Conservation (phyloP, 1,284 basidiomycete genomes). For the Clitocybe nebularis region DNA sequence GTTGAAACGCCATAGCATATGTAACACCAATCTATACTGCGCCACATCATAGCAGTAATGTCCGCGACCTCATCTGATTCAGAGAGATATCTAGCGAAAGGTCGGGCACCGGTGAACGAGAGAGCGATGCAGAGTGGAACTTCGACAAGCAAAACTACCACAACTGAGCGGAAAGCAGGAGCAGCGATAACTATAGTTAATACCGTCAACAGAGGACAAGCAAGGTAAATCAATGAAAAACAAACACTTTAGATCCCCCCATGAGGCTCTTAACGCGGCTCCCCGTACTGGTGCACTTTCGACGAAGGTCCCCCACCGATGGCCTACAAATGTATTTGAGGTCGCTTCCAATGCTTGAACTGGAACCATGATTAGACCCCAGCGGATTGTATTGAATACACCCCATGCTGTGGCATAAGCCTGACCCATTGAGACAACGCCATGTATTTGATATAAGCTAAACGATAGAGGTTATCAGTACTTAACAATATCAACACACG, state of each 20-base stretch:
- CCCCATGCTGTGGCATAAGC: conserved; percentile 23
- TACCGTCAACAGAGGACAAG: not conserved
- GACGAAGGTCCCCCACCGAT: conserved; percentile 20
- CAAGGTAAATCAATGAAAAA: not conserved
- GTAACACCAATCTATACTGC: conserved; percentile 22
- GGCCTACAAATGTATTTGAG: conserved; percentile 20
- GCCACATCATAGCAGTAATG: conserved; percentile 21
- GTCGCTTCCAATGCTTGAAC: conserved; percentile 19
- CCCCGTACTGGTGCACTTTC: no score
- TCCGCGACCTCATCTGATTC: conserved; percentile 19
- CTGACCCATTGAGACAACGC: conserved; percentile 19
- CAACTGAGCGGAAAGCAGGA: conserved; percentile 16
- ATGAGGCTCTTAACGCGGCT: no score
- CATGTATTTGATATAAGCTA: conserved; percentile 20
- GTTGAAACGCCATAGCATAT: conserved; percentile 20
- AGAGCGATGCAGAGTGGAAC: conserved; percentile 16
- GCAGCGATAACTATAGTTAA: conserved; percentile 6
- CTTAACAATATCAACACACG: not conserved
- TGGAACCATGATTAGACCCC: conserved; percentile 23
- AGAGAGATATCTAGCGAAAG: conserved; percentile 21
- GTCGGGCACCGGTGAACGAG: conserved; percentile 13
- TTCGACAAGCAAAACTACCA: conserved; percentile 18
- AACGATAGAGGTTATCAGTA: not conserved
- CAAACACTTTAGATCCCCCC: no score
- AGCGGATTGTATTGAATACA: conserved; percentile 22